A percentile compares a stretch with the other conserved stretches of the same genome.
These are phyloP conservation scores for Monilinia fructicola DNA, from an alignment of 2,329 filamentous ascomycete genomes.

Conservation along the genomic window DNA sequence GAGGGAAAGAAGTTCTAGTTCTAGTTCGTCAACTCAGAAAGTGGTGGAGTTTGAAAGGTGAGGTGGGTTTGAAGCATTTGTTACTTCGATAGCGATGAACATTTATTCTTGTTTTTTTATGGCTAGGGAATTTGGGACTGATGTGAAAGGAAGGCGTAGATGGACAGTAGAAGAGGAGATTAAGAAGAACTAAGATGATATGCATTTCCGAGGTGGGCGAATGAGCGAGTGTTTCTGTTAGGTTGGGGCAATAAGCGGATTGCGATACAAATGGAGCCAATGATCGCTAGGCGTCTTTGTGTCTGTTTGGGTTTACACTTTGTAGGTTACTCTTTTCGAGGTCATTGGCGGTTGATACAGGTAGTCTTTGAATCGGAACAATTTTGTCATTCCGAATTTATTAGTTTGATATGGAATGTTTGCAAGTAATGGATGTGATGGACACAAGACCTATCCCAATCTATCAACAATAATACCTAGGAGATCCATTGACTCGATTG, in stretches of 20 bases:
- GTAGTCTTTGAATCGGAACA: not conserved
- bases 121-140: not conserved
- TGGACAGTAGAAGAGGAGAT: not conserved
- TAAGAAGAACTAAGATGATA: constrained; percentile 10
- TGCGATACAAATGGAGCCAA: not conserved
- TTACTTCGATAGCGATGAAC: not conserved
- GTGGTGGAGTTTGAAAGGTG: constrained; percentile 49
- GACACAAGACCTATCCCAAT: no score
- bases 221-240: constrained; percentile 10
- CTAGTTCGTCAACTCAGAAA: constrained; percentile 42
- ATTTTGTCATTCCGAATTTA: not conserved
- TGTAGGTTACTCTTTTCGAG: constrained; percentile 5
- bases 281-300: constrained; percentile 1
- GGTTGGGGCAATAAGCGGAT: not conserved
- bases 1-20: constrained; percentile 36
- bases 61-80: not conserved
- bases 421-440: no score
- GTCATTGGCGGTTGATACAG: not conserved
- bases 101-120: not conserved
- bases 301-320: not conserved
- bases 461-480: no score
- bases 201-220: constrained; percentile 17
- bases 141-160: not conserved
- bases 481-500: no score
- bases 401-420: not conserved